phyloP scores from a whole-genome alignment of 345 rosid species.

The Acer saccharum region DNA sequence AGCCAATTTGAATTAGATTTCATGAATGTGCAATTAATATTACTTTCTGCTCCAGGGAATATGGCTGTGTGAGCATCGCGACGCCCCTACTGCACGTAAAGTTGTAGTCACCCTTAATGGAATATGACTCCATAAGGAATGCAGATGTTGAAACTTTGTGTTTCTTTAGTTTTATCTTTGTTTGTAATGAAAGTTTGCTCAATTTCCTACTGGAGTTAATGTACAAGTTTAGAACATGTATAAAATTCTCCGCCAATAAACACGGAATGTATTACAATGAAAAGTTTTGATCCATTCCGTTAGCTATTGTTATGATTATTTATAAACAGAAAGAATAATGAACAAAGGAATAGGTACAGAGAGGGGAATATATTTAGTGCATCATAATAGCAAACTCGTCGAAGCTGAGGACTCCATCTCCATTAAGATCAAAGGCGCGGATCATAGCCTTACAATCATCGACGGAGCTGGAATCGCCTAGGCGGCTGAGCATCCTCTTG shows the following conservation, averaged over 20 bases:
- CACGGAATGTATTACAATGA: neutral
- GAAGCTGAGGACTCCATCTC: slow-evolving; percentile 70
- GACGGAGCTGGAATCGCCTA: slow-evolving; percentile 51
- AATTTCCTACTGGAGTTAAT: neutral
- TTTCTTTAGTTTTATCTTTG: neutral
- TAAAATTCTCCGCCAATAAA: neutral
- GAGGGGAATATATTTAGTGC: slow-evolving; percentile 21
- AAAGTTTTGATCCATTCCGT: no score
- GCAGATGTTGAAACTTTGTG: neutral
- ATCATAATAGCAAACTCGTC: slow-evolving; percentile 73
- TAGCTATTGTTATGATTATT: neutral
- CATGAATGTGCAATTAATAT: neutral
- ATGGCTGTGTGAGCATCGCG: slow-evolving; percentile 98
- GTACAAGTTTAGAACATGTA: neutral
- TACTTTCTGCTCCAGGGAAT: slow-evolving; percentile 60
- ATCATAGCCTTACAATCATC: slow-evolving; percentile 67
- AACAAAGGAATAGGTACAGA: neutral
- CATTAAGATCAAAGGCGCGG: slow-evolving; percentile 59
- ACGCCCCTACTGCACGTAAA: slow-evolving; percentile 72
- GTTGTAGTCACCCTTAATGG: slow-evolving; percentile 92
- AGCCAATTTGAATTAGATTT: no score
- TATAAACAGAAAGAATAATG: neutral
- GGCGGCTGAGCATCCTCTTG: slow-evolving; percentile 52
- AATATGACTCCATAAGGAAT: slow-evolving; percentile 28
- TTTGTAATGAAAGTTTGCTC: neutral